Conservation (phyloP, 1,284 basidiomycete genomes). For the Marasmius sp. region DNA sequence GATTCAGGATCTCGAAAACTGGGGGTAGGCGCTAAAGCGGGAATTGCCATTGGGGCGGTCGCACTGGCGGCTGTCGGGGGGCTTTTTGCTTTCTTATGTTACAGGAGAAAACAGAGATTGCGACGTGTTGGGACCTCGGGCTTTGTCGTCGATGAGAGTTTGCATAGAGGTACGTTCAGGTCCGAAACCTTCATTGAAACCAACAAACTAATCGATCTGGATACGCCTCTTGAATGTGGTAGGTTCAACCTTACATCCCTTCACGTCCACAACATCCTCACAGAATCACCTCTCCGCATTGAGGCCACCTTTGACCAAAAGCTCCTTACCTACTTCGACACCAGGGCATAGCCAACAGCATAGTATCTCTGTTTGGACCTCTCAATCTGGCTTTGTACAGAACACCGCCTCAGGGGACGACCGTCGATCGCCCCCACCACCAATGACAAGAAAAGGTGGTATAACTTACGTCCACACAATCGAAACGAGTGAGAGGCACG, state of each 20-base stretch:
- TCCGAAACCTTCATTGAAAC: no score
- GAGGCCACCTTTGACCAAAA: no score
- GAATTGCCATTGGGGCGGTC: conserved; percentile 16
- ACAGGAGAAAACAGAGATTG: neutral
- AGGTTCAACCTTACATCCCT: no score
- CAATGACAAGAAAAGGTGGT: neutral
- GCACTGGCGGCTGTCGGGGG: conserved; percentile 1
- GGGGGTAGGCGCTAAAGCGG: conserved; percentile 17
- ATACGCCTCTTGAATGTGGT: no score
- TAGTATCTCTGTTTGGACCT: no score
- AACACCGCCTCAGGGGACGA: neutral
- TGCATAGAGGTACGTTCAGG: no score
- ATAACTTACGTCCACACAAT: neutral
- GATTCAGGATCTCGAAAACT: neutral
- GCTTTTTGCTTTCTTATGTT: conserved; percentile 8
- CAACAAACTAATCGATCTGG: no score
- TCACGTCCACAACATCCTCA: no score
- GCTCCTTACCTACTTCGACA: no score
- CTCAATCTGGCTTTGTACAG: no score
- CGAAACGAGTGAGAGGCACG: conserved; percentile 13
- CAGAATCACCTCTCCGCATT: no score
- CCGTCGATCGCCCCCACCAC: neutral
- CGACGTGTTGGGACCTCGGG: neutral
- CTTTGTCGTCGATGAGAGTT: neutral
- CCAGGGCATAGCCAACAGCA: no score